Percentiles rank a stretch among this genome's conserved stretches.
These are phyloP conservation scores for Suillus fuscotomentosus DNA, from an alignment of 768 basidiomycete species.

Conservation along the genomic window DNA sequence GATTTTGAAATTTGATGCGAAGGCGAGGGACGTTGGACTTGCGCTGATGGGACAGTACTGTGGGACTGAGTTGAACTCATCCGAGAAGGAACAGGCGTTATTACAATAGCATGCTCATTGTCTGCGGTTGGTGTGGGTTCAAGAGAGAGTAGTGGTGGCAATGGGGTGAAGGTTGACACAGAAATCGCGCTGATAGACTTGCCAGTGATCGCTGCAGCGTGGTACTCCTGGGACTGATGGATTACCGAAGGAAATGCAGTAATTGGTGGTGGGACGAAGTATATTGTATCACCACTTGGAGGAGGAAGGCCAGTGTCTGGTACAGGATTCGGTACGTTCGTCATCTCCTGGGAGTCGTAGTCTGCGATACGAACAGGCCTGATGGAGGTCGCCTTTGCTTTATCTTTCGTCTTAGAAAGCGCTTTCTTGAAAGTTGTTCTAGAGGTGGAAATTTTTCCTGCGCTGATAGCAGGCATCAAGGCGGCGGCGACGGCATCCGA, in stretches of 20 bases:
- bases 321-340: constrained; percentile 27
- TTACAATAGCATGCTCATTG: background rate
- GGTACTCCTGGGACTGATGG: constrained; percentile 9
- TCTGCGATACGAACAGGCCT: constrained; percentile 8
- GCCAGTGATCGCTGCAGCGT: constrained; percentile 11
- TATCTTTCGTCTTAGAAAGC: background rate
- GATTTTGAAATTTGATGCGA: constrained; percentile 44
- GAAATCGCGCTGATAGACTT: background rate
- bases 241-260: constrained; percentile 22
- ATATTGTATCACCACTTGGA: constrained; percentile 17
- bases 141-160: constrained; percentile 21
- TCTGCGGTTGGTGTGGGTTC: background rate
- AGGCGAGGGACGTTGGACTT: constrained; percentile 10
- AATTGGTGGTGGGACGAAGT: constrained; percentile 14
- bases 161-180: constrained; percentile 24
- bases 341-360: constrained; percentile 28
- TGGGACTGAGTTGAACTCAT: constrained; percentile 7
- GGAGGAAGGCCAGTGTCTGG: constrained; percentile 31
- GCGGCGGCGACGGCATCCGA: constrained; percentile 17
- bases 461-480: constrained; percentile 9
- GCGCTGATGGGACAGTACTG: constrained; percentile 4
- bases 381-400: background rate
- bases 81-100: constrained; percentile 12
- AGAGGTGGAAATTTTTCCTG: background rate
- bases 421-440: background rate